Base-by-base conservation (phyloP, 2,329 filamentous ascomycete species). In the Ophiosphaerella korrae region DNA sequence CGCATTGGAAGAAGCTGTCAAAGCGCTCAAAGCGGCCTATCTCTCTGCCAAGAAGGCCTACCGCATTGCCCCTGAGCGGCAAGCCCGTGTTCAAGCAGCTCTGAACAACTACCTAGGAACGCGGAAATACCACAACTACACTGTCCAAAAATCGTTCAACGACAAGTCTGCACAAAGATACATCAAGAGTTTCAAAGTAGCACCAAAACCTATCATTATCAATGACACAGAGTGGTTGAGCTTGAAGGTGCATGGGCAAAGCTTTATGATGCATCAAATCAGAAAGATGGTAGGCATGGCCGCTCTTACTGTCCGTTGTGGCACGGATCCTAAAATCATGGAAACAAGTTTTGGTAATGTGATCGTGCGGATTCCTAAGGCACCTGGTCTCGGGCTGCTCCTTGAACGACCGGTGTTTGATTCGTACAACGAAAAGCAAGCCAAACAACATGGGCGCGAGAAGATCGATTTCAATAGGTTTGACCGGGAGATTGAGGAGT, bases 211-310 rank as follows among this genome's bases (percentile, higher is more conserved):
- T 26, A 88, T 96, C 66, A 85, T 92, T 68, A 95, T 96, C 74
- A 85, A 90, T 72, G 87, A 93, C 68, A 97, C 92, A 1, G 89
- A 99, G 78, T 99, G 94, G 94, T 81, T 99, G 4, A 94, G 89
- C 37, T 81, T 97, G 60, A 96, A 96, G 72, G 92, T 99, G 21
- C 94, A 99, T 74, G 94, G 94, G 0, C 94, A 99, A 75, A 93
- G 88, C 68, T 99, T 99, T 82, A 99, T 99, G 94, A 99, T 99
- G 94, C 94, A 99, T 75, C 94, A 99, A 78, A 99, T 99, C 74
- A 88, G 94, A 67, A 99, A 97, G 77, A 97, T 99, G 94, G 90
- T 99, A 13, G 91, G 90, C 49, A 92, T 99, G 88, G 90, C 86
- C 7, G 86, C 90, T 31, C 80, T 99, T 53, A 80, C 93, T 5